These are phyloP conservation scores for Vanrija sp. DNA, from an alignment of 1,284 basidiomycete genomes.

Conservation along the genomic window DNA sequence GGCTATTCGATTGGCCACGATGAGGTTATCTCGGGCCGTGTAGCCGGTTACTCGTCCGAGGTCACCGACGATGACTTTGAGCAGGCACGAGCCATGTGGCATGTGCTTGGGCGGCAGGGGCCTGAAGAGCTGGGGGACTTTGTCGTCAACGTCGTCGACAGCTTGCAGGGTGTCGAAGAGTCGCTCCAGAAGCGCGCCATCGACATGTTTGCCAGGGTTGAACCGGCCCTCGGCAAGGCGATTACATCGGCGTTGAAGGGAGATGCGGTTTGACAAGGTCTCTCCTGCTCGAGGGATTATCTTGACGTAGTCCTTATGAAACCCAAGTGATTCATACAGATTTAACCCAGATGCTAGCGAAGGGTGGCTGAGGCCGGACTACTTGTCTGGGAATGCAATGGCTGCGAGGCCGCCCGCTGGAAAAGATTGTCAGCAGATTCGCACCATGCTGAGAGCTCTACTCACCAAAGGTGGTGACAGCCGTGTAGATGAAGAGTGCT, in stretches of 20 bases:
- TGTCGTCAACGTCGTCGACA: constrained; percentile 7
- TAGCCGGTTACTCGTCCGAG: constrained; percentile 8
- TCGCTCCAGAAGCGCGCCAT: constrained; percentile 1
- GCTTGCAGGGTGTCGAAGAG: constrained; percentile 1
- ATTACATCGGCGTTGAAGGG: neutral
- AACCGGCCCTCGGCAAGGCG: constrained; percentile 1
- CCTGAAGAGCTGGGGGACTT: neutral
- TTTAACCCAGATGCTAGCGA: too few species aligned
- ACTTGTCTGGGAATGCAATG: too few species aligned
- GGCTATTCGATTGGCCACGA: constrained; percentile 11
- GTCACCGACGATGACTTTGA: constrained; percentile 14
- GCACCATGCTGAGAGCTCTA: too few species aligned
- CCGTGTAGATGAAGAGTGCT: too few species aligned
- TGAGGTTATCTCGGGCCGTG: neutral
- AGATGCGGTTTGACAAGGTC: too few species aligned
- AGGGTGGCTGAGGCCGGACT: too few species aligned
- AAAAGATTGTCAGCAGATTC: too few species aligned
- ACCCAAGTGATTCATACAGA: too few species aligned
- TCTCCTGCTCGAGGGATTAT: neutral
- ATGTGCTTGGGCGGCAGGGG: constrained; percentile 1
- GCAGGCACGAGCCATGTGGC: constrained; percentile 12
- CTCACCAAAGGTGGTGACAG: too few species aligned
- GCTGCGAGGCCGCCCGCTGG: too few species aligned
- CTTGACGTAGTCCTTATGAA: too few species aligned
- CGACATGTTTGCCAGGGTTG: constrained; percentile 9